A percentile compares a stretch with the other conserved stretches of the same genome.
Evolutionary conservation across 75 land plant species (phyloP).

Genomic region (Larix kaempferi): DNA sequence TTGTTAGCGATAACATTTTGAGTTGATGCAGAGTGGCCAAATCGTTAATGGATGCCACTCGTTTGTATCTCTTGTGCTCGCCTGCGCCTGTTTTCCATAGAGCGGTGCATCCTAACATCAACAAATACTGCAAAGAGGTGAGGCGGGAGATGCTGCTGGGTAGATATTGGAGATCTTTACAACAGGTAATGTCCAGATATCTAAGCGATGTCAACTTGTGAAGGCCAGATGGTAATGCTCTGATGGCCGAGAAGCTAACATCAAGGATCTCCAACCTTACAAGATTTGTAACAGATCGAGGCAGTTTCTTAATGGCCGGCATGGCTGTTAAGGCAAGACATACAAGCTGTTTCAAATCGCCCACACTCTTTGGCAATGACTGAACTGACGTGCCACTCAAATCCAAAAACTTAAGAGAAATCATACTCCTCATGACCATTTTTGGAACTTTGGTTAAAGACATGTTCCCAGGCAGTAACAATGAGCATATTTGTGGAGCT

Average conservation of each 20-base stretch:
- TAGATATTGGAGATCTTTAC: neutral
- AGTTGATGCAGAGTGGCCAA: neutral
- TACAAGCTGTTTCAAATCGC: neutral
- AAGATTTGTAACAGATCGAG: neutral
- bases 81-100: neutral
- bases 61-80: neutral
- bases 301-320: neutral
- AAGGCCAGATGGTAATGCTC: neutral
- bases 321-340: neutral
- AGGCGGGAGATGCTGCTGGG: neutral
- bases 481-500: neutral
- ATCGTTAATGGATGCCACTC: neutral
- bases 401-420: neutral
- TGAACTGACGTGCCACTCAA: neutral
- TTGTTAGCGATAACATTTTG: neutral
- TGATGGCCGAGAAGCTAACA: neutral
- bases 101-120: neutral
- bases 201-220: neutral
- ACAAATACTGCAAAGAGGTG: neutral
- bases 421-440: neutral
- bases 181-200: neutral
- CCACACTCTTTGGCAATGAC: neutral
- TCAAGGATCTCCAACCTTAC: constrained; percentile 1
- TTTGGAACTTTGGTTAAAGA: neutral
- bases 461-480: neutral